Evolutionary conservation across 1,284 basidiomycete species (phyloP).

Genomic region (Moesziomyces globuligerus): DNA sequence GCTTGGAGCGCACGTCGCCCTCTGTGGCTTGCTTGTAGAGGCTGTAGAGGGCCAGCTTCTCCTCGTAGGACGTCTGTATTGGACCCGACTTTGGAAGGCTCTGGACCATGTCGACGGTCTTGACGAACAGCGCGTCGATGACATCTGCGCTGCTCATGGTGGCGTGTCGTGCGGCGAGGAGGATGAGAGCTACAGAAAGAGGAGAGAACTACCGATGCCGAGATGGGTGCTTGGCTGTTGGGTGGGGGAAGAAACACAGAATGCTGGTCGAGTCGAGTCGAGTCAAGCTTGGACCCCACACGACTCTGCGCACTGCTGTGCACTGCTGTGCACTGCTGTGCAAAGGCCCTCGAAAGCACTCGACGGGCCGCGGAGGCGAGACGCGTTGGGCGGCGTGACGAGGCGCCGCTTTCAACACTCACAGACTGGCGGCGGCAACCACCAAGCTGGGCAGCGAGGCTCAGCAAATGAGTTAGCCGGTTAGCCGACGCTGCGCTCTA

Average conservation of each 20-base stretch:
- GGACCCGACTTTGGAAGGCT: constrained; percentile 88
- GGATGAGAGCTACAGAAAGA: not conserved
- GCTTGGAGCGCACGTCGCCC: constrained; percentile 80
- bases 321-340: too few relatives aligned
- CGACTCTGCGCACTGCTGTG: constrained; percentile 2
- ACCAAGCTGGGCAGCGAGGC: too few relatives aligned
- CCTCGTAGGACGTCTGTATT: constrained; percentile 95
- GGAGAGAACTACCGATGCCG: not conserved
- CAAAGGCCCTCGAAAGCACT: too few relatives aligned
- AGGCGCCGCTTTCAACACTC: constrained; percentile 14
- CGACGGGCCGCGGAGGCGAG: too few relatives aligned
- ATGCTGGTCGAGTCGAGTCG: not conserved
- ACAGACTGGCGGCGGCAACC: too few relatives aligned
- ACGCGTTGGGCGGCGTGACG: too few relatives aligned
- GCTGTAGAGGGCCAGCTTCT: constrained; percentile 89
- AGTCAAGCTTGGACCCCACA: too few relatives aligned
- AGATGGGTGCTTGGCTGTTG: not conserved
- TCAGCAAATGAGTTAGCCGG: constrained; percentile 29
- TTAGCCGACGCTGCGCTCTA: constrained; percentile 22
- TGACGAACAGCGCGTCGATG: constrained; percentile 78
- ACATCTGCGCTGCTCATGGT: constrained; percentile 64
- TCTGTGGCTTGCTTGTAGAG: constrained; percentile 76
- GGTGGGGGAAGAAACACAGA: not conserved
- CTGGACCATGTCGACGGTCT: constrained; percentile 93
- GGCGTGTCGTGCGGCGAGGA: constrained; percentile 3